phyloP scores from a whole-genome alignment of 257 asterid genomes.

The Schizonepeta tenuifolia region DNA sequence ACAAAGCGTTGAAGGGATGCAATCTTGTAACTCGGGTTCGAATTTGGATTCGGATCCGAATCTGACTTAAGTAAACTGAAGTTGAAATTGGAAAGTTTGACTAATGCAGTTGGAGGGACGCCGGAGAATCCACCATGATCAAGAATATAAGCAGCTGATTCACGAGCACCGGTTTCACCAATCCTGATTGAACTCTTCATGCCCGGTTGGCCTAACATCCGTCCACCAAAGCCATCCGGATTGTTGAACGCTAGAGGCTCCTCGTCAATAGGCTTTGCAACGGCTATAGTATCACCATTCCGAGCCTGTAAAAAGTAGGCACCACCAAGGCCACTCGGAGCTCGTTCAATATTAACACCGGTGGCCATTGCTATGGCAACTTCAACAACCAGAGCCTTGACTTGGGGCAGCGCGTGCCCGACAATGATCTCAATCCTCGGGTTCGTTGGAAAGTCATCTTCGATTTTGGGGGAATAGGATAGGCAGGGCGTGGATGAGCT shows the following conservation, averaged over 20 bases:
- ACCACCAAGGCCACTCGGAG: conserved; percentile 90
- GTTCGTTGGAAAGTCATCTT: conserved; percentile 45
- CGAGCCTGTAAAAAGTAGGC: conserved; percentile 73
- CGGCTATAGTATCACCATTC: conserved; percentile 69
- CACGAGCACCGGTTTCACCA: conserved; percentile 92
- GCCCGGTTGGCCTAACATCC: conserved; percentile 93
- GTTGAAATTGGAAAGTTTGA: conserved; percentile 56
- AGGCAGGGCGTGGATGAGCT: conserved; percentile 93
- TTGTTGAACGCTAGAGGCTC: conserved; percentile 93
- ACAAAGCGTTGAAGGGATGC: conserved; percentile 88
- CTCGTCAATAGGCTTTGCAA: conserved; percentile 96
- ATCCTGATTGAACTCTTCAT: conserved; percentile 82
- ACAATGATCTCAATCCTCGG: conserved; percentile 75
- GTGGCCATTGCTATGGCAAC: conserved; percentile 87
- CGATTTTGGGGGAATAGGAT: conserved; percentile 47
- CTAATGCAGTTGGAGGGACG: conserved; percentile 92
- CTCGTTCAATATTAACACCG: conserved; percentile 74
- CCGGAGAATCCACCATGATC: conserved; percentile 84
- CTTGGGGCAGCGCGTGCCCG: conserved; percentile 64
- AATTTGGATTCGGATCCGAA: conserved; percentile 49
- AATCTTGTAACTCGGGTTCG: conserved; percentile 52
- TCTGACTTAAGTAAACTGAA: conserved; percentile 30
- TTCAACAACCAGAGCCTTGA: conserved; percentile 73
- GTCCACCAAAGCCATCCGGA: conserved; percentile 87
- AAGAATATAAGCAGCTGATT: conserved; percentile 90